phyloP scores from a whole-genome alignment of 495 filamentous ascomycete genomes.

The Penicillium riverlandense region DNA sequence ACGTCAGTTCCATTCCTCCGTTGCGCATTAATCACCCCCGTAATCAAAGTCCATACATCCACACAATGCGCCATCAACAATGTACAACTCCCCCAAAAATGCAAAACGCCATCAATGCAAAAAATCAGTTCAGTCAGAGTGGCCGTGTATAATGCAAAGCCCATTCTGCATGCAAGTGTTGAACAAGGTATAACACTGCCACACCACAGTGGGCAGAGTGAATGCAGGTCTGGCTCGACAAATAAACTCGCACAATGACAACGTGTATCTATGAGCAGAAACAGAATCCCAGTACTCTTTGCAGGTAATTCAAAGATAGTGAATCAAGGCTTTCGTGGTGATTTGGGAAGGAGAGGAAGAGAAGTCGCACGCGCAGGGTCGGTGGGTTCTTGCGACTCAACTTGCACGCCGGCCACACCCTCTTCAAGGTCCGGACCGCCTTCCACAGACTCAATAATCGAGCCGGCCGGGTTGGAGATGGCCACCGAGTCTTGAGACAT shows the following conservation, averaged over 20 bases:
- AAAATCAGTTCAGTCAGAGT: not conserved
- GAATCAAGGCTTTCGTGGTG: slow-evolving; percentile 5
- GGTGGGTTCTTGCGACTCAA: not conserved
- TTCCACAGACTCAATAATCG: slow-evolving; percentile 30
- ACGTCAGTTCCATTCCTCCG: too few relatives aligned
- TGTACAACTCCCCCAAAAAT: slow-evolving; percentile 1
- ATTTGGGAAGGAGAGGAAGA: slow-evolving; percentile 18
- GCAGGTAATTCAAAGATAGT: not conserved
- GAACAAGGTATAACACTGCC: slow-evolving; percentile 16
- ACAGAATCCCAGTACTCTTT: slow-evolving; percentile 1
- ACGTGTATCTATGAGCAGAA: slow-evolving; percentile 7
- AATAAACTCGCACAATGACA: slow-evolving; percentile 7
- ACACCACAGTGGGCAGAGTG: not conserved
- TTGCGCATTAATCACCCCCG: too few relatives aligned
- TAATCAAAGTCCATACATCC: too few relatives aligned
- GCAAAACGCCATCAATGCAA: slow-evolving; percentile 18
- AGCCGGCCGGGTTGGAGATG: slow-evolving; percentile 36
- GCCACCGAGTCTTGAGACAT: slow-evolving; percentile 50
- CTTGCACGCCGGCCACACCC: slow-evolving; percentile 11
- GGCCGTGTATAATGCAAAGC: slow-evolving; percentile 13
- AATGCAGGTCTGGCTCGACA: slow-evolving; percentile 8
- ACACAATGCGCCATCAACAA: slow-evolving; percentile 1
- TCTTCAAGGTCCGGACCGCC: slow-evolving; percentile 6
- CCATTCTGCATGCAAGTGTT: slow-evolving; percentile 18
- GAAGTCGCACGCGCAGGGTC: slow-evolving; percentile 3